Percentiles rank a stretch among this genome's conserved stretches.
Evolutionary conservation across 108 stramenopile genomes (phyloP).

Genomic region (Licmophora abbreviata): DNA sequence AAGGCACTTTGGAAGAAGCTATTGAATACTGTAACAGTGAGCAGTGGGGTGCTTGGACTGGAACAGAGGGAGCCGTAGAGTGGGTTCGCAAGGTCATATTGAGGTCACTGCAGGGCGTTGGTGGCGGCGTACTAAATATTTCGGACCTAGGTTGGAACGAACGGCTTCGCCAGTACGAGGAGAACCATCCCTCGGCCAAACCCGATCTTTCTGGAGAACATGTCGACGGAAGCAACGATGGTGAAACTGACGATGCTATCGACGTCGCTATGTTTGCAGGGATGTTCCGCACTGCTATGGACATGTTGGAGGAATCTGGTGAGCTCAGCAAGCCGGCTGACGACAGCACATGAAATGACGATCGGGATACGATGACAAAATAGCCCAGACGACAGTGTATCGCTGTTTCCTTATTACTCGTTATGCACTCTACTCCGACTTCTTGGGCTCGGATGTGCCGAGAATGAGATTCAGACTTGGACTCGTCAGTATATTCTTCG

Average conservation of each 20-base stretch:
- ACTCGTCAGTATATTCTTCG: conserved; percentile 52
- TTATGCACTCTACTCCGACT: conserved; percentile 3
- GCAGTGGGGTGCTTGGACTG: conserved; percentile 55
- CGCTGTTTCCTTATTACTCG: background rate
- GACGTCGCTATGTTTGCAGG: conserved; percentile 83
- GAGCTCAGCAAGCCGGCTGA: no score
- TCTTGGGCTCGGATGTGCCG: conserved; percentile 20
- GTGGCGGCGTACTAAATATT: no score
- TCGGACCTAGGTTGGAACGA: no score
- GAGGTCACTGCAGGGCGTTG: background rate
- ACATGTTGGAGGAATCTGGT: conserved; percentile 70
- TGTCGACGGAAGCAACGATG: conserved; percentile 29
- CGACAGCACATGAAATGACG: no score
- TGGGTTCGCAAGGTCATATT: conserved; percentile 50
- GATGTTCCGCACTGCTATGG: conserved; percentile 89
- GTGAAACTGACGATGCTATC: conserved; percentile 30
- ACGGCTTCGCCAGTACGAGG: conserved; percentile 3
- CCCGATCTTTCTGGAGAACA: conserved; percentile 16
- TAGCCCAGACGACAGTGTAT: background rate
- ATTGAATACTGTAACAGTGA: conserved; percentile 76
- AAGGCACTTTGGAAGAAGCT: conserved; percentile 58
- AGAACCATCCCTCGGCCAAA: conserved; percentile 8
- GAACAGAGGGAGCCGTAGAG: conserved; percentile 67
- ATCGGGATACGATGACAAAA: no score
- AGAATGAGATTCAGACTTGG: conserved; percentile 28